Percentiles rank a stretch among this genome's conserved stretches.
These are phyloP conservation scores for Pythium rhizo-oryzae DNA, from an alignment of 352 stramenopile genomes.

Conservation along the genomic window DNA sequence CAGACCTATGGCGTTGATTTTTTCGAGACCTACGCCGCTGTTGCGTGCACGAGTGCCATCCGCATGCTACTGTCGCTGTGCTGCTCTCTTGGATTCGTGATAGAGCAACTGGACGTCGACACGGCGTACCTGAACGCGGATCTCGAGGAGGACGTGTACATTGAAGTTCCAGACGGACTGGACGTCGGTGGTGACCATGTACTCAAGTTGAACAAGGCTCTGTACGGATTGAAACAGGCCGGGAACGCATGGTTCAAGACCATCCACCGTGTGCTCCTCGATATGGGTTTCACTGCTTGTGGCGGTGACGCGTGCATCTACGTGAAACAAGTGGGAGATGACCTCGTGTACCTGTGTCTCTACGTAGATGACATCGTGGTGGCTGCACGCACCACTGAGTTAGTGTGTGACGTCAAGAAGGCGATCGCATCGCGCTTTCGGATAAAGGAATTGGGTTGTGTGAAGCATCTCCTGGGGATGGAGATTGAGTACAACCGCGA, in stretches of 20 bases:
- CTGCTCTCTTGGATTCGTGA: neutral
- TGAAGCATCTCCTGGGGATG: constrained; percentile 24
- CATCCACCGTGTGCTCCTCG: neutral
- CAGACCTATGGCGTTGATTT: neutral
- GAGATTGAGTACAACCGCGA: constrained; percentile 14
- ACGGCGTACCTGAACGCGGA: neutral
- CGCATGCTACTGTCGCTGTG: constrained; percentile 2
- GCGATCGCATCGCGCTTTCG: constrained; percentile 13
- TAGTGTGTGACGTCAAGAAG: neutral
- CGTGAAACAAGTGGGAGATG: neutral
- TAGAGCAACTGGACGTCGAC: constrained; percentile 9
- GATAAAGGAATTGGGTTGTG: constrained; percentile 25
- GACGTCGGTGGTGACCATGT: neutral
- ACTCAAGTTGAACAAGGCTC: constrained; percentile 7
- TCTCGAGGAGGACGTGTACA: constrained; percentile 7
- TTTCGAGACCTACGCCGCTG: constrained; percentile 13
- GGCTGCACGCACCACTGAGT: neutral
- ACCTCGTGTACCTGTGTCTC: neutral
- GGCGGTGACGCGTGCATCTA: constrained; percentile 6
- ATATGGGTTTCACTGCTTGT: constrained; percentile 1
- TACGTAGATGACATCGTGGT: constrained; percentile 20
- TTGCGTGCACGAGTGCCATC: constrained; percentile 7
- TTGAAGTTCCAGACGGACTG: constrained; percentile 1
- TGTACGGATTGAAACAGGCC: constrained; percentile 14
- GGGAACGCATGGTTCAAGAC: constrained; percentile 9